Percentiles rank a stretch among this genome's conserved stretches.
These are phyloP conservation scores for Musa beccarii DNA, from an alignment of 176 grass and related monocot genomes.

Conservation along the genomic window DNA sequence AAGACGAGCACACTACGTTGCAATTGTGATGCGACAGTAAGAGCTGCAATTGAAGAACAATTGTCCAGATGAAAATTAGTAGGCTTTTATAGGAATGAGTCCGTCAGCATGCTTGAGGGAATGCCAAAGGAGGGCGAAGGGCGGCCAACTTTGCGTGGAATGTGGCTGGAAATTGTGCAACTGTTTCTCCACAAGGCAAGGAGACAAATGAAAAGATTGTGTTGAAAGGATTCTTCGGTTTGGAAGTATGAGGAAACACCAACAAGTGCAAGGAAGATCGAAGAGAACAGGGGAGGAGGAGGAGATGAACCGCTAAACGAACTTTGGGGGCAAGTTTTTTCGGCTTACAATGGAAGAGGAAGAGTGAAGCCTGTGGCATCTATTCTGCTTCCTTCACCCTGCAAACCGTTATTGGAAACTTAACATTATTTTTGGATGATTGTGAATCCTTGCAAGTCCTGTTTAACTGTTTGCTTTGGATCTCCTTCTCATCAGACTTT, in stretches of 20 bases:
- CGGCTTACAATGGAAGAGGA: neutral
- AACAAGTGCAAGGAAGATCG: neutral
- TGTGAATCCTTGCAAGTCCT: too few relatives aligned
- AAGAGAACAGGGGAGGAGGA: neutral
- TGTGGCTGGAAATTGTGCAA: neutral
- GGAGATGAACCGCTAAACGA: neutral
- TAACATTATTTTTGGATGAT: neutral
- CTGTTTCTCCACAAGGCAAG: neutral
- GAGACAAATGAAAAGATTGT: neutral
- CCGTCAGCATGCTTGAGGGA: neutral
- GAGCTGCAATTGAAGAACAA: too few relatives aligned
- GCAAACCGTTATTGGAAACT: neutral
- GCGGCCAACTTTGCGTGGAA: slow-evolving; percentile 3
- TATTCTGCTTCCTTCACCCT: neutral
- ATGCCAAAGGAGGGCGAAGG: too few relatives aligned
- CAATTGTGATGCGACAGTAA: too few relatives aligned
- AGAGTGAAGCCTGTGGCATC: neutral
- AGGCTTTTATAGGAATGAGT: too few relatives aligned
- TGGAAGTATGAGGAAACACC: neutral
- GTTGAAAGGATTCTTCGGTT: neutral
- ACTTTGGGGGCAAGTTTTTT: slow-evolving; percentile 9
- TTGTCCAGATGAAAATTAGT: too few relatives aligned
- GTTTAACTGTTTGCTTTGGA: too few relatives aligned
- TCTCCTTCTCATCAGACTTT: too few relatives aligned
- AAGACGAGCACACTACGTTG: neutral